Evolutionary conservation across 257 asterid genomes (phyloP).

Genomic region (Penstemon davidsonii): DNA sequence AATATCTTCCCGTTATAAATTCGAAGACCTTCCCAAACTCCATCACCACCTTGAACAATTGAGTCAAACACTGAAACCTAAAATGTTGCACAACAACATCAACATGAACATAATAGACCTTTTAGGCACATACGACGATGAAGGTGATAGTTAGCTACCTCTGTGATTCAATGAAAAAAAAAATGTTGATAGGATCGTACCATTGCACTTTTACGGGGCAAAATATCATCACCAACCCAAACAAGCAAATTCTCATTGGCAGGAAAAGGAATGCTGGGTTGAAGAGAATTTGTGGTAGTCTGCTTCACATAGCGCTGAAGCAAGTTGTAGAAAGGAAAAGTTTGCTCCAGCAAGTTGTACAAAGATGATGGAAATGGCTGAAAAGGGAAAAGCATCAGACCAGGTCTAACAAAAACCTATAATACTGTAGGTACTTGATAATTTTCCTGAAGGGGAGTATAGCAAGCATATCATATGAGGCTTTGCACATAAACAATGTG

Average conservation of each 20-base stretch:
- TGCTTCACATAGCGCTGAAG: slow-evolving; percentile 49
- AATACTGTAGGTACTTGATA: slow-evolving; percentile 15
- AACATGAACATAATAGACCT: slow-evolving; percentile 17
- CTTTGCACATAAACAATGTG: background rate
- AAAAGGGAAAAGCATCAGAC: slow-evolving; percentile 27
- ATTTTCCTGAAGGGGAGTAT: slow-evolving; percentile 5
- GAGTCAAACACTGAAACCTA: slow-evolving; percentile 94
- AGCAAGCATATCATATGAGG: background rate
- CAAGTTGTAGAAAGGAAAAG: slow-evolving; percentile 78
- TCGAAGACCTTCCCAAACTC: slow-evolving; percentile 95
- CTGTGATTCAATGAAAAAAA: slow-evolving; percentile 7
- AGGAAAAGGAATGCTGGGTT: slow-evolving; percentile 66
- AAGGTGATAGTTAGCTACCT: slow-evolving; percentile 8
- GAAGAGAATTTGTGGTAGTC: slow-evolving; percentile 29
- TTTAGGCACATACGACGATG: slow-evolving; percentile 8
- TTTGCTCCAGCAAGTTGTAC: slow-evolving; percentile 80
- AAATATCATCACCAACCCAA: slow-evolving; percentile 87
- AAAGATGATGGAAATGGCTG: slow-evolving; percentile 77
- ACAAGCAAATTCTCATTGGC: slow-evolving; percentile 79
- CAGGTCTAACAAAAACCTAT: slow-evolving; percentile 15
- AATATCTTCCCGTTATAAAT: slow-evolving; percentile 71
- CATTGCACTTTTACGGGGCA: slow-evolving; percentile 94
- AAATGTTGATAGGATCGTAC: slow-evolving; percentile 36
- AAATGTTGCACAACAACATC: slow-evolving; percentile 21
- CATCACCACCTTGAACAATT: slow-evolving; percentile 94